A percentile compares a stretch with the other conserved stretches of the same genome.
Evolutionary conservation across 768 basidiomycete species (phyloP).

Genomic region (Leccinum olivaceopallidum): DNA sequence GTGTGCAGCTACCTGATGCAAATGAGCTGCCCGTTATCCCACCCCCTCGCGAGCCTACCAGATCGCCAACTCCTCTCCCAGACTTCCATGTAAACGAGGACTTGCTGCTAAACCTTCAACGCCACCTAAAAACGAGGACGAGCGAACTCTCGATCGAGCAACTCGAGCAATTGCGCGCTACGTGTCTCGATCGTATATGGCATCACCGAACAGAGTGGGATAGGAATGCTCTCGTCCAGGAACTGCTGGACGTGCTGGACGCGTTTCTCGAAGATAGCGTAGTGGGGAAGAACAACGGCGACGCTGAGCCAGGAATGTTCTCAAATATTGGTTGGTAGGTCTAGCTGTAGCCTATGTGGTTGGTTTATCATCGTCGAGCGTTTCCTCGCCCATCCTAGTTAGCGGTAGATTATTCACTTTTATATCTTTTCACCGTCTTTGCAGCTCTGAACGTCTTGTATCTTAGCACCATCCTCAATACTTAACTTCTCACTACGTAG

Average conservation of each 20-base stretch:
- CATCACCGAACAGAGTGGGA: conserved; percentile 81
- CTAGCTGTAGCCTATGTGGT: background rate
- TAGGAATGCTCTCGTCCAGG: conserved; percentile 59
- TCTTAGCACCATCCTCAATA: conserved; percentile 9
- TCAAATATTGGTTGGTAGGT: conserved; percentile 5
- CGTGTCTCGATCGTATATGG: conserved; percentile 82
- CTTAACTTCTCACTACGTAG: conserved; percentile 2
- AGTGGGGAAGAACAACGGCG: conserved; percentile 19
- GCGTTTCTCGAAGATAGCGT: conserved; percentile 69
- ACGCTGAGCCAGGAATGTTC: conserved; percentile 5
- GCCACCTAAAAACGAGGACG: conserved; percentile 55
- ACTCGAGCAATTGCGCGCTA: conserved; percentile 91
- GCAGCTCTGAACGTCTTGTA: conserved; percentile 14
- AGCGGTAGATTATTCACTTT: conserved; percentile 25
- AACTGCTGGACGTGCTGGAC: conserved; percentile 55
- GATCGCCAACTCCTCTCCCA: conserved; percentile 70
- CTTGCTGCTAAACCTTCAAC: conserved; percentile 48
- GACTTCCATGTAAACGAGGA: conserved; percentile 68
- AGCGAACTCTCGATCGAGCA: conserved; percentile 74
- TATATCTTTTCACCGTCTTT: conserved; percentile 12
- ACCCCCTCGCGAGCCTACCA: conserved; percentile 45
- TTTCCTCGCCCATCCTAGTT: background rate
- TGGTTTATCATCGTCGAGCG: background rate
- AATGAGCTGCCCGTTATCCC: conserved; percentile 23
- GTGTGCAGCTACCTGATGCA: conserved; percentile 11